phyloP scores from a whole-genome alignment of 345 rosid species.

The Citrus glauca region DNA sequence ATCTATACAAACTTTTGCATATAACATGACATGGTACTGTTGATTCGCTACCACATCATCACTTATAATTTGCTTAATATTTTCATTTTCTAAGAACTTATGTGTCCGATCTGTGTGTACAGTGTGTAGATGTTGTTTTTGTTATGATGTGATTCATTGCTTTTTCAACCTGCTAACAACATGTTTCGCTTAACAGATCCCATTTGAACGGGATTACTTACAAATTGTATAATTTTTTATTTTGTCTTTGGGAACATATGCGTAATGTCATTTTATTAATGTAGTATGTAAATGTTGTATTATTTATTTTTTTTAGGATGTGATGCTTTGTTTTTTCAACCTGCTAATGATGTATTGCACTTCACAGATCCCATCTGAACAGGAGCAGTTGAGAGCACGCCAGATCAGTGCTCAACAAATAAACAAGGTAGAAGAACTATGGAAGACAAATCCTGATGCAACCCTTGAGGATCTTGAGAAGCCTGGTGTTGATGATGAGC shows the following conservation, averaged over 20 bases:
- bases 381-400: conserved; percentile 98
- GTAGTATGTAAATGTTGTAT: background rate
- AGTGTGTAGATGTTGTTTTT: background rate
- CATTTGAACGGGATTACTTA: conserved; percentile 78
- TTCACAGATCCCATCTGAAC: conserved; percentile 92
- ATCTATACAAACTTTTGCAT: background rate
- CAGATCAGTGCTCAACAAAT: conserved; percentile 99
- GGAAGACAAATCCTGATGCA: conserved; percentile 99
- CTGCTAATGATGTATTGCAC: conserved; percentile 15
- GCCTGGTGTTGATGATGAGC: conserved; percentile 99
- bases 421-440: conserved; percentile 96
- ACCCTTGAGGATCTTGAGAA: conserved; percentile 98
- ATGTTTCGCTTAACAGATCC: conserved; percentile 50
- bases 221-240: background rate
- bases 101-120: background rate
- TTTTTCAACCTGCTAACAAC: background rate
- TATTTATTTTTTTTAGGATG: background rate
- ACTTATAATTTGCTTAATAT: background rate
- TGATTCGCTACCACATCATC: background rate
- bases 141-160: background rate
- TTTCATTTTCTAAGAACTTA: background rate
- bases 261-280: background rate
- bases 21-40: background rate
- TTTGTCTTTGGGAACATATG: background rate
- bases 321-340: conserved; percentile 1